These are phyloP conservation scores for Cutaneotrichosporon sp. DNA, from an alignment of 1,284 basidiomycete genomes.

Conservation along the genomic window DNA sequence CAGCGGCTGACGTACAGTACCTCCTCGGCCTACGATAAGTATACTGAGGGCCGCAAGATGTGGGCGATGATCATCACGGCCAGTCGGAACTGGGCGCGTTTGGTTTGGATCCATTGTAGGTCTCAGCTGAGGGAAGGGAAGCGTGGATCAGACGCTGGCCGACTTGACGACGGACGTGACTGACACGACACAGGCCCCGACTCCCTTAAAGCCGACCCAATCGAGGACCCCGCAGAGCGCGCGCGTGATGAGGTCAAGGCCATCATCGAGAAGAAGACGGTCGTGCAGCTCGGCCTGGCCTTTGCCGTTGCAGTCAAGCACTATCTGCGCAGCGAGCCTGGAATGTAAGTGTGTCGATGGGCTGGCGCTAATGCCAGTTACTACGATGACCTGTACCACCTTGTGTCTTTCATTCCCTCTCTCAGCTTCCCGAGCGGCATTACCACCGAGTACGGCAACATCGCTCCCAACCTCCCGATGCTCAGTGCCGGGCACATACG, in stretches of 20 bases:
- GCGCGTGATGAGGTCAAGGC: slow-evolving; percentile 56
- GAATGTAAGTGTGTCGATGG: slow-evolving; percentile 53
- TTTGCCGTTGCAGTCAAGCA: slow-evolving; percentile 54
- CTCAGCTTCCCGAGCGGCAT: slow-evolving; percentile 41
- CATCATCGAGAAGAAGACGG: slow-evolving; percentile 68
- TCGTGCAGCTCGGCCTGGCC: slow-evolving; percentile 68
- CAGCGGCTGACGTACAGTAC: slow-evolving; percentile 54
- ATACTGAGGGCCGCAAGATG: slow-evolving; percentile 67
- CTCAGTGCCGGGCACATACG: slow-evolving; percentile 12
- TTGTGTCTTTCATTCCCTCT: slow-evolving; percentile 46
- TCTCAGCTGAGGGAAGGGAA: background rate
- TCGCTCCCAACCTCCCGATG: slow-evolving; percentile 26
- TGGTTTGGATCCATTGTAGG: slow-evolving; percentile 50
- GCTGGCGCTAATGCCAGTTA: slow-evolving; percentile 24
- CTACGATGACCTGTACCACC: slow-evolving; percentile 49
- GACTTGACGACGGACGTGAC: background rate
- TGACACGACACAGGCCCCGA: slow-evolving; percentile 39
- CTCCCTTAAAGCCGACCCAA: slow-evolving; percentile 22
- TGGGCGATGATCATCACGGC: slow-evolving; percentile 69
- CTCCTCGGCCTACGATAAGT: slow-evolving; percentile 72
- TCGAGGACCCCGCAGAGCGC: slow-evolving; percentile 46
- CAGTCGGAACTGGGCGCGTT: slow-evolving; percentile 42
- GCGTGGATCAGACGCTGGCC: background rate
- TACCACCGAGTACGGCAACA: slow-evolving; percentile 33
- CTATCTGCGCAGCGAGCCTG: slow-evolving; percentile 64